phyloP scores from a whole-genome alignment of 2,329 filamentous ascomycete genomes.

The Coniochaeta hoffmannii region DNA sequence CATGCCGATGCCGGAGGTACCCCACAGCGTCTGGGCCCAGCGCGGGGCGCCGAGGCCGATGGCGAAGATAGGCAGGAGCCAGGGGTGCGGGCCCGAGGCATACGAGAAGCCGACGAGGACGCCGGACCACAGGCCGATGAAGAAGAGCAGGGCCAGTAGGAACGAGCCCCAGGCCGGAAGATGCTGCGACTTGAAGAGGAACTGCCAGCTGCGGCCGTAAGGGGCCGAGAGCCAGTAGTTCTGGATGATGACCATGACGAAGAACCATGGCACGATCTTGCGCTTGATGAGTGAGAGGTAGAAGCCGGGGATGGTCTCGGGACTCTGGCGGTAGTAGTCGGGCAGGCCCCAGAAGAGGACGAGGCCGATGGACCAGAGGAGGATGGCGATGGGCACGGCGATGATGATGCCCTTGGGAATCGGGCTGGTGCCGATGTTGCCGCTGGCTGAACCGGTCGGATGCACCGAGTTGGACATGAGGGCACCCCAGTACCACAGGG shows the following conservation, averaged over 20 bases:
- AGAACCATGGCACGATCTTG: conserved; percentile 62
- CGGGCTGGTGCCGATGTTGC: conserved; percentile 26
- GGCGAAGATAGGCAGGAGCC: conserved; percentile 61
- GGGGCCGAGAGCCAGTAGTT: conserved; percentile 61
- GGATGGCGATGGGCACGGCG: conserved; percentile 47
- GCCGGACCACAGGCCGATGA: conserved; percentile 46
- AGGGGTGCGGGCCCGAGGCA: conserved; percentile 53
- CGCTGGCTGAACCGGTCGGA: conserved; percentile 27
- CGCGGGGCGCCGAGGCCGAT: conserved; percentile 58
- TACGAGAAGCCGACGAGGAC: conserved; percentile 43
- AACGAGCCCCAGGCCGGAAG: conserved; percentile 49
- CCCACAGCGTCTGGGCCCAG: conserved; percentile 64
- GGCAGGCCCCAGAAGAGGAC: conserved; percentile 54
- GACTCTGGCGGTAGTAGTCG: conserved; percentile 57
- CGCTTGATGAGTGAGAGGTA: conserved; percentile 54
- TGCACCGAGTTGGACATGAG: conserved; percentile 37
- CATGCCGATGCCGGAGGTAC: conserved; percentile 49
- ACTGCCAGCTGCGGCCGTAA: conserved; percentile 61
- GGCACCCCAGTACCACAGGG: conserved; percentile 61
- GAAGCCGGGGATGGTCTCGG: conserved; percentile 58
- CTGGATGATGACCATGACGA: conserved; percentile 54
- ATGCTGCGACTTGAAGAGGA: conserved; percentile 51
- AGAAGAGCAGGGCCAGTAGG: conserved; percentile 48
- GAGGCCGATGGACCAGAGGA: conserved; percentile 49
- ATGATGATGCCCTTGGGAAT: conserved; percentile 32